Percentiles rank a stretch among this genome's conserved stretches.
These are phyloP conservation scores for Withania somnifera DNA, from an alignment of 305 asterid genomes.

Conservation along the genomic window DNA sequence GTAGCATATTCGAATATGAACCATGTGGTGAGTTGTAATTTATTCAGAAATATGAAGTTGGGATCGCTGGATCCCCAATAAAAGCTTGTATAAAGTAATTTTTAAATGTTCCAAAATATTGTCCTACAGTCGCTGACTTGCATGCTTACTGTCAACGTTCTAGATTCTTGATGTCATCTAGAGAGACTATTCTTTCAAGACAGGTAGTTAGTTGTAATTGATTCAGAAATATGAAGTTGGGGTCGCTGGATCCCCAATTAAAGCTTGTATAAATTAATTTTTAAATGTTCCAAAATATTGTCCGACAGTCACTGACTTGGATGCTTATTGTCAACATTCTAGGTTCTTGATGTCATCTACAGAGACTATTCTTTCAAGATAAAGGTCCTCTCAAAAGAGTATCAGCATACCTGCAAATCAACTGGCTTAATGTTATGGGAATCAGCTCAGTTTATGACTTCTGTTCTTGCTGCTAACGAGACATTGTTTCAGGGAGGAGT, in stretches of 20 bases:
- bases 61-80: neutral
- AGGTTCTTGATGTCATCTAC: constrained; percentile 45
- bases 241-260: too few species aligned
- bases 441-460: constrained; percentile 81
- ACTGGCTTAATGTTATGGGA: constrained; percentile 98
- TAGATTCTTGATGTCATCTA: constrained; percentile 45
- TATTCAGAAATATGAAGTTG: neutral
- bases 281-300: neutral
- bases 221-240: too few species aligned
- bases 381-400: constrained; percentile 61
- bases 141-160: neutral
- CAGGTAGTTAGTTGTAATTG: too few species aligned
- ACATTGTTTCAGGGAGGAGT: constrained; percentile 46
- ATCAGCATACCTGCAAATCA: constrained; percentile 90
- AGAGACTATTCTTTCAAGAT: constrained; percentile 53
- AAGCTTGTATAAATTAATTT: too few species aligned
- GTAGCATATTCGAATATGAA: neutral
- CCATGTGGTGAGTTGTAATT: neutral
- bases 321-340: neutral
- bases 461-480: constrained; percentile 56
- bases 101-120: neutral
- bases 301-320: neutral
- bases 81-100: neutral
- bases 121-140: neutral
- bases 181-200: constrained; percentile 48